Conservation (phyloP, 148 eudicot species). For the Vaccinium corymbosum region DNA sequence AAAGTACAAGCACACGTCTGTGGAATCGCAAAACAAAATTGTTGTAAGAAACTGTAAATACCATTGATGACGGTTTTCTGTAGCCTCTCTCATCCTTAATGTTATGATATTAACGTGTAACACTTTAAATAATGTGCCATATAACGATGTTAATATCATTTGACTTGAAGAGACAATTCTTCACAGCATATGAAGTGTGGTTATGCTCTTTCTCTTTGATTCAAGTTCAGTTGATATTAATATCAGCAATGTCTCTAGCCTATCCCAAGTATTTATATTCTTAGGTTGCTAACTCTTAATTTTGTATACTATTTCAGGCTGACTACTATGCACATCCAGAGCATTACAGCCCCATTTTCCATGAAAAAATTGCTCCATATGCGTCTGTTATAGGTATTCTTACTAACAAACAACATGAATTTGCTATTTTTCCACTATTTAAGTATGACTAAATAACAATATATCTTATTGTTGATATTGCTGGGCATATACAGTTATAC, state of each 20-base stretch:
- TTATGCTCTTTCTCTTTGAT: background rate
- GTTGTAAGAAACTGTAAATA: background rate
- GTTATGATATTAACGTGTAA: background rate
- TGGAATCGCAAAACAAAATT: background rate
- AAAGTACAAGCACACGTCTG: background rate
- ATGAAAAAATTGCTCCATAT: conserved; percentile 87
- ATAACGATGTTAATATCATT: background rate
- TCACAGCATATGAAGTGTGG: background rate
- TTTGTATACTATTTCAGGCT: conserved; percentile 45
- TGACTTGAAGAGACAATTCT: background rate
- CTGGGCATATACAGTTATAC: background rate
- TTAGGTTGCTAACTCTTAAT: conserved; percentile 7
- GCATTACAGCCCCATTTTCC: conserved; percentile 77
- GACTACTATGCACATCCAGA: conserved; percentile 99
- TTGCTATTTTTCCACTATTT: background rate
- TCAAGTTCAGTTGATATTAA: background rate
- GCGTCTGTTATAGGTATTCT: conserved; percentile 89
- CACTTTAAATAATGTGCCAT: background rate
- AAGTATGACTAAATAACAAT: background rate
- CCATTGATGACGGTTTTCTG: background rate
- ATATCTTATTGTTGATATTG: background rate
- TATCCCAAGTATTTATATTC: background rate
- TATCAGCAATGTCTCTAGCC: background rate
- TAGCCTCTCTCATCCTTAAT: background rate
- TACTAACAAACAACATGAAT: background rate